phyloP scores from a whole-genome alignment of 257 asterid genomes.

The Anisodus tanguticus region DNA sequence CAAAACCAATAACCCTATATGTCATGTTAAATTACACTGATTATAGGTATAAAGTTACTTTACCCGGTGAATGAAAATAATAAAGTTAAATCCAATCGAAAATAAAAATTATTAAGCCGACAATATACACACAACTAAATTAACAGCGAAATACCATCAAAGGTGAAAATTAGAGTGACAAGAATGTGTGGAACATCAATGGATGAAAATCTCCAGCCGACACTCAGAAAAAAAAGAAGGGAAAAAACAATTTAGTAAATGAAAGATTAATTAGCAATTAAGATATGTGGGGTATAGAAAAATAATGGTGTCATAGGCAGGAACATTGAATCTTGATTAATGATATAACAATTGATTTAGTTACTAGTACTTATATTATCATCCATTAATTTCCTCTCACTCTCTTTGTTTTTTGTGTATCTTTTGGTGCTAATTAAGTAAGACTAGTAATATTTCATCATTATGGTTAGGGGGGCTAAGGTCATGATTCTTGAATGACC shows the following conservation, averaged over 20 bases:
- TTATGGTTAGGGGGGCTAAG: constrained; percentile 35
- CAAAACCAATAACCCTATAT: too few species aligned
- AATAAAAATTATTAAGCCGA: not conserved
- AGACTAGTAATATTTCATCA: constrained; percentile 27
- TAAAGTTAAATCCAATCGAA: too few species aligned
- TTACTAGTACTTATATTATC: not conserved
- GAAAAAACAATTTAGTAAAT: not conserved
- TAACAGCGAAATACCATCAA: not conserved
- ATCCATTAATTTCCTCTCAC: not conserved
- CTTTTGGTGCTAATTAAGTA: not conserved
- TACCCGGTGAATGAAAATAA: too few species aligned
- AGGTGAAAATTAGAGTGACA: not conserved
- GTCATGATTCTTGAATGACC: constrained; percentile 34
- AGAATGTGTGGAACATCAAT: constrained; percentile 30
- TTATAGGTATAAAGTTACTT: too few species aligned
- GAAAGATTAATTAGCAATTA: constrained; percentile 17
- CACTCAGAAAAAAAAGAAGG: constrained; percentile 35
- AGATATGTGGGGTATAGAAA: constrained; percentile 34
- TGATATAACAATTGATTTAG: not conserved
- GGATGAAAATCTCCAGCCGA: constrained; percentile 44
- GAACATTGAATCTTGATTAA: constrained; percentile 37
- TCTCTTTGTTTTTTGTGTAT: not conserved
- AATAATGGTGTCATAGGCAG: constrained; percentile 31
- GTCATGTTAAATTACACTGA: too few species aligned
- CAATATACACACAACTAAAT: not conserved